phyloP scores from a whole-genome alignment of 1,284 basidiomycete species.

The Dichomitus squalens region DNA sequence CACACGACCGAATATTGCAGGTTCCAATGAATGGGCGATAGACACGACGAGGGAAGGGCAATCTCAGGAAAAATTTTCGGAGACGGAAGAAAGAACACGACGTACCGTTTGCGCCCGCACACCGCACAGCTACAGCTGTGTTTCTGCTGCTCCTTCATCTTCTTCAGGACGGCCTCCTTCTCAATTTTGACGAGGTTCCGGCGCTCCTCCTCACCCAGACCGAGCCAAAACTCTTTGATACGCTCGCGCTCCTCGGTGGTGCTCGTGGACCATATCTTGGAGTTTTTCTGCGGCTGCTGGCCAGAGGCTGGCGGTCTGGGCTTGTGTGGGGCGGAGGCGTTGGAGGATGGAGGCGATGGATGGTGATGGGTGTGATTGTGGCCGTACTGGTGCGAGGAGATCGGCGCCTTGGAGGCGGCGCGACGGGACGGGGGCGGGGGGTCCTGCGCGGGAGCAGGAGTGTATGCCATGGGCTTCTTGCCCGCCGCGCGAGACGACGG shows the following conservation, averaged over 20 bases:
- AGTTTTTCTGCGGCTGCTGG: constrained; percentile 40
- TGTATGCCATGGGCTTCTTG: constrained; percentile 74
- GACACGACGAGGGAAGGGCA: constrained; percentile 22
- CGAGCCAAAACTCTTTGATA: constrained; percentile 98
- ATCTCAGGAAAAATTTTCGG: constrained; percentile 43
- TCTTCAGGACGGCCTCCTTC: constrained; percentile 94
- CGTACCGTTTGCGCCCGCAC: constrained; percentile 93
- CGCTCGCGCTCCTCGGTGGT: constrained; percentile 92
- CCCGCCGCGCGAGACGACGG: constrained; percentile 73
- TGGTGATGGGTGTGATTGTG: constrained; percentile 61
- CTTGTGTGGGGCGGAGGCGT: constrained; percentile 53
- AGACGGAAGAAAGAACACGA: constrained; percentile 31
- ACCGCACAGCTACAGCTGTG: constrained; percentile 96
- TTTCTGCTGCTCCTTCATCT: constrained; percentile 99
- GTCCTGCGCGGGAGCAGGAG: constrained; percentile 32
- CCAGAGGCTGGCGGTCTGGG: constrained; percentile 46
- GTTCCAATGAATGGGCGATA: constrained; percentile 22
- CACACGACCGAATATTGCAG: constrained; percentile 1
- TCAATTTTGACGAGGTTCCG: constrained; percentile 92
- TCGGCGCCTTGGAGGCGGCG: constrained; percentile 71
- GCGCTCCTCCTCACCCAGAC: constrained; percentile 86
- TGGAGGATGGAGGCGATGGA: constrained; percentile 71
- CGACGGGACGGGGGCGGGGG: constrained; percentile 45
- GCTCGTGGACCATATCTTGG: constrained; percentile 88
- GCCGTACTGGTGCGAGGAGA: constrained; percentile 54